Percentiles rank a stretch among this genome's conserved stretches.
Conservation (phyloP, 106 monocot genomes). For the Platanthera zijinensis region DNA sequence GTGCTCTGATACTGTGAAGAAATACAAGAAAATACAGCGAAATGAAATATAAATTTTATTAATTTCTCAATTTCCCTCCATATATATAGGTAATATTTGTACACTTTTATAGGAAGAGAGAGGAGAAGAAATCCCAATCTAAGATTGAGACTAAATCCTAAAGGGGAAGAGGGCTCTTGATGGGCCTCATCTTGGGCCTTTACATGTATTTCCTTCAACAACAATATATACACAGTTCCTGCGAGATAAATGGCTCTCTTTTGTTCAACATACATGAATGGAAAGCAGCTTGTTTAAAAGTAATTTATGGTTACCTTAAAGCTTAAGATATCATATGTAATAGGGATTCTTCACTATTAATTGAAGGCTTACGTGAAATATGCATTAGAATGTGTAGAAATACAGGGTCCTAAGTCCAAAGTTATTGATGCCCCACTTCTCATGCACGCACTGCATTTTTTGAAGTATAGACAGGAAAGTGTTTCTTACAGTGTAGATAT, state of each 20-base stretch:
- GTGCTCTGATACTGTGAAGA: no score
- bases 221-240: background rate
- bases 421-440: background rate
- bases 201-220: no score
- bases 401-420: background rate
- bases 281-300: slow-evolving; percentile 1
- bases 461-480: background rate
- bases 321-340: background rate
- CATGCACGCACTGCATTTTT: background rate
- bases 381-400: background rate
- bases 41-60: no score
- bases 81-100: no score
- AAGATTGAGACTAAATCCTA: no score
- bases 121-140: no score
- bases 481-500: background rate
- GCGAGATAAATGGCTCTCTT: background rate
- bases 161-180: no score
- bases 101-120: no score
- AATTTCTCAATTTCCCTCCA: no score
- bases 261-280: background rate
- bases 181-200: no score
- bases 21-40: no score
- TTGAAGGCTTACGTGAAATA: background rate
- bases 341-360: background rate
- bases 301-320: background rate